phyloP scores from a whole-genome alignment of 2,329 filamentous ascomycete genomes.

The Pseudogymnoascus sp. region DNA sequence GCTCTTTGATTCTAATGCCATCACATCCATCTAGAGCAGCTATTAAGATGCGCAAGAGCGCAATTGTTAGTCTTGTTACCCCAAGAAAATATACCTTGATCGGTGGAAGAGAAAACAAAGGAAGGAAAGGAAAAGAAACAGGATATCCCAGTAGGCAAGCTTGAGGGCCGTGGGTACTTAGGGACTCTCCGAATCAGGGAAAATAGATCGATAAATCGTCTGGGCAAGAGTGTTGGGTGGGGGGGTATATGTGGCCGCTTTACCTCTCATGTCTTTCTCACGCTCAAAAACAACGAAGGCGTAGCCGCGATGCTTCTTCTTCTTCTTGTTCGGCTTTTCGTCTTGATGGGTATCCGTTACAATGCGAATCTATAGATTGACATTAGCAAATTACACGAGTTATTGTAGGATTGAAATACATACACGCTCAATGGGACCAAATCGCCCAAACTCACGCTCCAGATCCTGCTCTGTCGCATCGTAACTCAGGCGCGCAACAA shows the following conservation, averaged over 20 bases:
- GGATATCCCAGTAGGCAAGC: slow-evolving; percentile 30
- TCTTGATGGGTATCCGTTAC: slow-evolving; percentile 66
- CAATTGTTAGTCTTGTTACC: slow-evolving; percentile 63
- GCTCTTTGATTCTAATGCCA: slow-evolving; percentile 85
- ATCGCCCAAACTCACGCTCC: slow-evolving; percentile 86
- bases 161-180: slow-evolving; percentile 29
- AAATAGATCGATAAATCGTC: slow-evolving; percentile 21
- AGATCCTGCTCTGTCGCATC: slow-evolving; percentile 83
- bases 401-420: slow-evolving; percentile 23
- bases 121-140: slow-evolving; percentile 19
- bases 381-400: not conserved
- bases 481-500: slow-evolving; percentile 84
- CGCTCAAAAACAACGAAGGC: slow-evolving; percentile 95
- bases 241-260: slow-evolving; percentile 38
- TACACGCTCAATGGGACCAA: slow-evolving; percentile 88
- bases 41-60: slow-evolving; percentile 54
- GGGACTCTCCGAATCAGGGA: slow-evolving; percentile 29
- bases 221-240: slow-evolving; percentile 26
- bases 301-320: slow-evolving; percentile 79
- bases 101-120: slow-evolving; percentile 21
- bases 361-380: slow-evolving; percentile 65
- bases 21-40: slow-evolving; percentile 83
- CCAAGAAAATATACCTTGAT: slow-evolving; percentile 38
- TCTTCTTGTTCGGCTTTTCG: slow-evolving; percentile 65
- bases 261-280: slow-evolving; percentile 99